phyloP scores from a whole-genome alignment of 257 asterid genomes.

The Lavandula angustifolia region DNA sequence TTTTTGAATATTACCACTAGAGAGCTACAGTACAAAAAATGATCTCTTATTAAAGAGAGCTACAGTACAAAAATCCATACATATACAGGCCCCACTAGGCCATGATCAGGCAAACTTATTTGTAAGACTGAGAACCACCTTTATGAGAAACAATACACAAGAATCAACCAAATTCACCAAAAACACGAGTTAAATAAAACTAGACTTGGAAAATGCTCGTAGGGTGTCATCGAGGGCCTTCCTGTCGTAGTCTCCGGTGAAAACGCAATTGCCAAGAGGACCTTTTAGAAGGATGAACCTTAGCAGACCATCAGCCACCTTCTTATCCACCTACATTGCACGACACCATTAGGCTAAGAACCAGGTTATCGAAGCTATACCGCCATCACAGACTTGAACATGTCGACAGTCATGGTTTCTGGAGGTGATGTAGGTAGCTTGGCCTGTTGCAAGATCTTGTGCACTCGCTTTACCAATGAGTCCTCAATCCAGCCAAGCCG shows the following conservation, averaged over 20 bases:
- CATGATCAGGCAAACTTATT: too few relatives aligned
- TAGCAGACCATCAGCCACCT: conserved; percentile 90
- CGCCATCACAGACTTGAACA: conserved; percentile 96
- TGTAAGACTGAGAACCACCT: too few relatives aligned
- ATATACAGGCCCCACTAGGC: too few relatives aligned
- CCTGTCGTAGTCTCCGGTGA: conserved; percentile 82
- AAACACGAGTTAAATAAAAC: background rate
- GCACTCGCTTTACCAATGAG: conserved; percentile 69
- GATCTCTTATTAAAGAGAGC: too few relatives aligned
- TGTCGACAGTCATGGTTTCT: conserved; percentile 70
- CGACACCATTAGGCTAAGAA: conserved; percentile 23
- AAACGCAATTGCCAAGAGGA: conserved; percentile 81
- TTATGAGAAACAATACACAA: too few relatives aligned
- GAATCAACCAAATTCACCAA: background rate
- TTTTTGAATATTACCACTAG: too few relatives aligned
- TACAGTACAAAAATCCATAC: too few relatives aligned
- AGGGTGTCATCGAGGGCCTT: conserved; percentile 78
- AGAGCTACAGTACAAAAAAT: too few relatives aligned
- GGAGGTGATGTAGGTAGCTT: conserved; percentile 90
- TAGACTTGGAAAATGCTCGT: conserved; percentile 68
- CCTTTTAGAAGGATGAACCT: conserved; percentile 95
- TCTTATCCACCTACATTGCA: conserved; percentile 79
- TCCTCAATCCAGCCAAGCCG: conserved; percentile 97
- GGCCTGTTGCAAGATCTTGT: conserved; percentile 62
- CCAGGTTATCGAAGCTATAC: conserved; percentile 32